These are phyloP conservation scores for Tetraselmis chui DNA, from an alignment of 139 green algal genomes.

Conservation along the genomic window DNA sequence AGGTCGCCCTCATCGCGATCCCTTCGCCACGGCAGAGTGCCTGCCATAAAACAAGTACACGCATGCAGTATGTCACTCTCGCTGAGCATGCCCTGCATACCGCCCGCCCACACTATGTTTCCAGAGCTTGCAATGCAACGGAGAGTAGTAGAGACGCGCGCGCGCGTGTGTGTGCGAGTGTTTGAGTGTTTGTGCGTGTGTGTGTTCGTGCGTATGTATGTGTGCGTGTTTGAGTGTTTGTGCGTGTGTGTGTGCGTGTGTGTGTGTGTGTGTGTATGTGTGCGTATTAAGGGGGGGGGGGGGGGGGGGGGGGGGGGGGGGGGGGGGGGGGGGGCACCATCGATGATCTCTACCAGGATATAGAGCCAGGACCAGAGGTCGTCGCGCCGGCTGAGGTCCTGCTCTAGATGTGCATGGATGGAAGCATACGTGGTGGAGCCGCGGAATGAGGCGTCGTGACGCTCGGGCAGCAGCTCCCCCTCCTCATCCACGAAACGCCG, in stretches of 20 bases:
- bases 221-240: no score
- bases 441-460: slow-evolving; percentile 56
- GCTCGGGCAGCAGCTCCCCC: slow-evolving; percentile 30
- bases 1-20: slow-evolving; percentile 1
- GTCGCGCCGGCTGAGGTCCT: slow-evolving; percentile 66
- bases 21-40: slow-evolving; percentile 28
- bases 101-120: neutral
- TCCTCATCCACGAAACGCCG: slow-evolving; percentile 41
- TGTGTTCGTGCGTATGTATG: no score
- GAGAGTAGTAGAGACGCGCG: no score
- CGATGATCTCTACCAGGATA: slow-evolving; percentile 70
- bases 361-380: slow-evolving; percentile 90
- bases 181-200: no score
- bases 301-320: no score
- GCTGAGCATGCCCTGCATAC: neutral
- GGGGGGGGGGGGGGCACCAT: no score
- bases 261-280: no score
- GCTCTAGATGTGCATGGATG: slow-evolving; percentile 44
- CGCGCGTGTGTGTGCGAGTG: no score
- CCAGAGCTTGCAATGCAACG: neutral
- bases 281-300: no score
- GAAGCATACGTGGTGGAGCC: slow-evolving; percentile 76
- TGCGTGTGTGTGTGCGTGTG: no score
- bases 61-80: neutral
- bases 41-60: slow-evolving; percentile 5